phyloP scores from a whole-genome alignment of 1,284 basidiomycete genomes.

The Ceratobasidium sp. region DNA sequence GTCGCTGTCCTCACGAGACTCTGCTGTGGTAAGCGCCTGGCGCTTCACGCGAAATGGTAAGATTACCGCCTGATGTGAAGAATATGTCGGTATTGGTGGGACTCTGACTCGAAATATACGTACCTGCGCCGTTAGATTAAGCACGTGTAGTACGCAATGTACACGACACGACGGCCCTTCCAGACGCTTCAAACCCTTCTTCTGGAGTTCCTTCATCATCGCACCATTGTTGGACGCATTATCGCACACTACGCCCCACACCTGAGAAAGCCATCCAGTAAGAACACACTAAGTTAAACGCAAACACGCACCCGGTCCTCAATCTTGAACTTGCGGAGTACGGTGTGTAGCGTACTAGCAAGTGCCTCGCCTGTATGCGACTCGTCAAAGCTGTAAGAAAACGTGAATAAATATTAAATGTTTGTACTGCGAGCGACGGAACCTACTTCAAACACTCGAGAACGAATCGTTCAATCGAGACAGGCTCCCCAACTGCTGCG shows the following conservation, averaged over 20 bases:
- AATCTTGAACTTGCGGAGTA: slow-evolving; percentile 12
- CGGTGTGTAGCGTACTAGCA: background rate
- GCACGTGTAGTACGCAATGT: background rate
- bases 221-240: slow-evolving; percentile 20
- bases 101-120: background rate
- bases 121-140: slow-evolving; percentile 1
- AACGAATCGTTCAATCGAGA: background rate
- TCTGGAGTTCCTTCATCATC: background rate
- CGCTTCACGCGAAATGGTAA: background rate
- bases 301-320: slow-evolving; percentile 5
- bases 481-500: background rate
- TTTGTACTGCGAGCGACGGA: background rate
- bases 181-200: background rate
- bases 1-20: background rate
- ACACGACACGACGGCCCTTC: background rate
- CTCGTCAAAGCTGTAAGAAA: background rate
- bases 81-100: background rate
- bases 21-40: background rate
- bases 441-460: slow-evolving; percentile 9
- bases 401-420: background rate
- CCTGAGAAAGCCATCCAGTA: background rate
- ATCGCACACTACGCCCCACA: slow-evolving; percentile 14
- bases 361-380: background rate
- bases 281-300: no score
- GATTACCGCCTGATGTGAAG: background rate